Base-by-base conservation (phyloP, 1,139 yeast species). In the Arxiozyma slooffiae region DNA sequence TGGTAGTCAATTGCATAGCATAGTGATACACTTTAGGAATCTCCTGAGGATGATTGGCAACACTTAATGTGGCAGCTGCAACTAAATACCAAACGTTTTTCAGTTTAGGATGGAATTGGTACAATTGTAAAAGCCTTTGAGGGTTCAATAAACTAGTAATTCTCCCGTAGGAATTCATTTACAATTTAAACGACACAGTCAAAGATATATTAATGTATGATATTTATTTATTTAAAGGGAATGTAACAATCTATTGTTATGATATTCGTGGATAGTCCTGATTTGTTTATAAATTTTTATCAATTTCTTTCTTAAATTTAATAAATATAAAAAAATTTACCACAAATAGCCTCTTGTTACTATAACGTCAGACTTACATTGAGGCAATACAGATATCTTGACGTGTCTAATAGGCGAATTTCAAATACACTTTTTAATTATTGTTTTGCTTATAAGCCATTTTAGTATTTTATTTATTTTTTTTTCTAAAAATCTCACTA, bases 51-150 rank as follows among this genome's bases (percentile, higher is more conserved):
- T 77, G 79, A 62, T 89, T 89, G 61, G 92, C 81, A 11, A 83
- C 92, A 2, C 92, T 80, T 52, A 89, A 75, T 22, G 95, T 79
- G 0, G 94, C 87, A 17, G 95, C 86, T 0, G 96, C 92, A 20
- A 88, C 71, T 46, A 75, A 71, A 62, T 81, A 86, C 96, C 97
- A 89, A 30, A 78, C 65, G 59, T 67, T 53, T 68, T 78, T 60
- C 64, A 85, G 65, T 63, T 74, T 69, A 54, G 87, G 70, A 49
- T 63, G 63, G 72, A 82, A 71, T 6, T 70, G 60, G 0, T 80
- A 68, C 39, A 88, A 68, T 52, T 73, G 73, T 0, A 77, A 76
- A 22, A 87, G 72, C 53, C 92, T 71, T 54, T 81, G 82, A 0
- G 90, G 75, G 4, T 83, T 84, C 11, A 85, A 53, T 43, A 62